A percentile compares a stretch with the other conserved stretches of the same genome.
Evolutionary conservation across 306 rosid species (phyloP).

Genomic region (Ochetophila trinervis): DNA sequence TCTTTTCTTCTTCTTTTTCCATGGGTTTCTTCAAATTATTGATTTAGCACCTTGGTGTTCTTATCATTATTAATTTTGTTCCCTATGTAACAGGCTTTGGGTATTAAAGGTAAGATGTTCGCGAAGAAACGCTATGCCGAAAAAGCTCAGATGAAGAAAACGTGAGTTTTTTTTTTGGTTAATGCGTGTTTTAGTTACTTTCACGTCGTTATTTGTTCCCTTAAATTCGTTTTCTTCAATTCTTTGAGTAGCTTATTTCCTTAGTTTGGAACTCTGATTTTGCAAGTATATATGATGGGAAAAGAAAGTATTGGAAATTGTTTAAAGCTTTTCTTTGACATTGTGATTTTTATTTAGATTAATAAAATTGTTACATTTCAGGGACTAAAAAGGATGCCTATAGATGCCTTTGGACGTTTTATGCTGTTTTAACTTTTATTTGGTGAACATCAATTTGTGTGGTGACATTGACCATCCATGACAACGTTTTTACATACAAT

Average conservation of each 20-base stretch:
- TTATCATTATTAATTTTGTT: conserved; percentile 9
- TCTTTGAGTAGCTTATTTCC: too few relatives aligned
- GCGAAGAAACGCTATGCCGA: conserved; percentile 86
- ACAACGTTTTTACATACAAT: too few relatives aligned
- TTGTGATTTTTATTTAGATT: too few relatives aligned
- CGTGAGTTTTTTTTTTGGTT: too few relatives aligned
- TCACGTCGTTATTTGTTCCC: neutral
- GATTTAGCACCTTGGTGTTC: neutral
- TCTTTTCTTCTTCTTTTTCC: neutral
- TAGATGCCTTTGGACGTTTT: neutral
- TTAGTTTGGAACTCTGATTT: too few relatives aligned
- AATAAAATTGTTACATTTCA: too few relatives aligned
- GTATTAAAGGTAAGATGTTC: conserved; percentile 78
- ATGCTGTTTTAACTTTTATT: neutral
- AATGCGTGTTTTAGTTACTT: neutral
- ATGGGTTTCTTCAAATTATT: neutral
- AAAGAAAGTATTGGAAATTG: too few relatives aligned
- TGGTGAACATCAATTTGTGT: too few relatives aligned
- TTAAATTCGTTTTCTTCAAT: neutral
- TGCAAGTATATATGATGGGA: too few relatives aligned
- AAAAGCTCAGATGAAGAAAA: conserved; percentile 82
- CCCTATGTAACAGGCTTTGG: conserved; percentile 55
- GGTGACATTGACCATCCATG: too few relatives aligned
- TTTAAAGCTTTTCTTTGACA: too few relatives aligned
- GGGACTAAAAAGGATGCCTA: too few relatives aligned